A percentile compares a stretch with the other conserved stretches of the same genome.
Conservation (phyloP, 129 eudicot genomes). For the Flaveria bidentis region DNA sequence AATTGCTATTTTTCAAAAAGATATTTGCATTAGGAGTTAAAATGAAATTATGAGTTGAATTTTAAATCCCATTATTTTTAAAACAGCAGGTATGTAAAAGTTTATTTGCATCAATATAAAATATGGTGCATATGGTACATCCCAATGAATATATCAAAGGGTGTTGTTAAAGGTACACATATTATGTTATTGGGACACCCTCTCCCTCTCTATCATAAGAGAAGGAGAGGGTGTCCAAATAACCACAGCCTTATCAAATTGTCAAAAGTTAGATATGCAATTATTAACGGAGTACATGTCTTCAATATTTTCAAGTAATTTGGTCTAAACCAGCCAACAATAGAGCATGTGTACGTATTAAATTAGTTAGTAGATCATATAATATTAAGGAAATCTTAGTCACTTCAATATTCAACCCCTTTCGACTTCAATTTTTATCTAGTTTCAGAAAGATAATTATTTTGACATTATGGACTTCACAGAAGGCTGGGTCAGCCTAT, state of each 20-base stretch:
- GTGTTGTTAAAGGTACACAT: too few relatives aligned
- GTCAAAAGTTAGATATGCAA: conserved; percentile 9
- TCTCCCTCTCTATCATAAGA: too few relatives aligned
- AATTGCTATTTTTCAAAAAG: not conserved
- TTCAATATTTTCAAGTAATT: not conserved
- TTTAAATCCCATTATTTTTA: not conserved
- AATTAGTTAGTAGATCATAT: conserved; percentile 13
- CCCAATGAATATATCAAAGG: not conserved
- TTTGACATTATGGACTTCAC: not conserved
- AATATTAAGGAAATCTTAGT: not conserved
- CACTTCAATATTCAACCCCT: not conserved
- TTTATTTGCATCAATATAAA: not conserved
- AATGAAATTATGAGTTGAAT: not conserved
- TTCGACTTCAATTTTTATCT: not conserved
- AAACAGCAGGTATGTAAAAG: not conserved
- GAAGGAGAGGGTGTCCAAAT: too few relatives aligned
- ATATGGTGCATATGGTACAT: not conserved
- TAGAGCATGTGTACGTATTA: not conserved
- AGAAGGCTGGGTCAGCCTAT: conserved; percentile 8
- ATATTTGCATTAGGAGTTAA: not conserved
- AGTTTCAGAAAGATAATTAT: conserved; percentile 4
- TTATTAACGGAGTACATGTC: not conserved
- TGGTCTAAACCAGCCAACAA: conserved; percentile 20
- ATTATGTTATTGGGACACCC: too few relatives aligned
- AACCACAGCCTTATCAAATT: not conserved